Conservation (phyloP, 352 stramenopile species). For the Phytophthora pini region DNA sequence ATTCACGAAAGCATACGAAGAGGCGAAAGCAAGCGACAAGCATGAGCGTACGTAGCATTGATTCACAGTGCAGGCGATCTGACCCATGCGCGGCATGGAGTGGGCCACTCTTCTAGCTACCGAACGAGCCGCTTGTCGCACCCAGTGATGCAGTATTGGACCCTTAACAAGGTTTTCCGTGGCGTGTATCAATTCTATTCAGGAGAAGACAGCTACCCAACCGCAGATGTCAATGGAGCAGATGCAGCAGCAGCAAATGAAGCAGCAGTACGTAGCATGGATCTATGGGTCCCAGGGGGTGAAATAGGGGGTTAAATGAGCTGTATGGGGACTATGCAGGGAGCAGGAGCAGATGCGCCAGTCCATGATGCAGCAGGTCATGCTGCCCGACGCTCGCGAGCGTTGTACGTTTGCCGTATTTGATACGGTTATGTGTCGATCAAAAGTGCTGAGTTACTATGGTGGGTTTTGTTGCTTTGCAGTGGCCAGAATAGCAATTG, state of each 20-base stretch:
- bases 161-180: not conserved
- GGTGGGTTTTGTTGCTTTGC: not conserved
- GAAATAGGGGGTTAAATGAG: not conserved
- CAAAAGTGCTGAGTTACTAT: not conserved
- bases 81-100: not conserved
- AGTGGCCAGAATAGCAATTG: conserved; percentile 90
- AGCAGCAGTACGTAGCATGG: conserved; percentile 64
- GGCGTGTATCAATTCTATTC: not conserved
- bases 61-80: not conserved
- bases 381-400: conserved; percentile 81
- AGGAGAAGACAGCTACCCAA: conserved; percentile 19
- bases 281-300: not conserved
- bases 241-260: conserved; percentile 86
- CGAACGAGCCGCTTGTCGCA: not conserved
- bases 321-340: conserved; percentile 15
- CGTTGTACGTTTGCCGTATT: conserved; percentile 57
- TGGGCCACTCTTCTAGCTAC: not conserved
- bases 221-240: conserved; percentile 79
- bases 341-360: conserved; percentile 86
- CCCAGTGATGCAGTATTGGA: not conserved
- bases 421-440: not conserved
- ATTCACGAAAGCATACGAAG: conserved; percentile 5
- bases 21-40: not conserved
- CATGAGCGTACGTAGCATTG: conserved; percentile 11
- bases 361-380: conserved; percentile 79